Evolutionary conservation across 2,329 filamentous ascomycete genomes (phyloP).

Genomic region (Colletotrichum chlorophyti): DNA sequence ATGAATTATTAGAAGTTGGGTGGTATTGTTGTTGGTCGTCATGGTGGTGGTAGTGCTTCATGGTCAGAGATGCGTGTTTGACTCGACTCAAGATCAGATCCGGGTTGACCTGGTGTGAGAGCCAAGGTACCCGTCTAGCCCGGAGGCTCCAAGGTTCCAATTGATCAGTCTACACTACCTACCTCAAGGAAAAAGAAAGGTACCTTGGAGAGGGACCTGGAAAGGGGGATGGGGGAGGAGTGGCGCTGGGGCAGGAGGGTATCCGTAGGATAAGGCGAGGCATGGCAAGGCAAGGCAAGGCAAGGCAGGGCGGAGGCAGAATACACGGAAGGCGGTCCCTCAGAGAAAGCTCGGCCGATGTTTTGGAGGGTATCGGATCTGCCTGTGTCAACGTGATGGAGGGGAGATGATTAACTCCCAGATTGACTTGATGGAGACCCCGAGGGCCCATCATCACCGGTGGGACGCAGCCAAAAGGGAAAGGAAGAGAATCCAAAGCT

Average conservation of each 20-base stretch:
- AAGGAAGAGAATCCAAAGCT: too few relatives aligned
- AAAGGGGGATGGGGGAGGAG: background rate
- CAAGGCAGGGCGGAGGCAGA: too few relatives aligned
- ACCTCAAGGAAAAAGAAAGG: too few relatives aligned
- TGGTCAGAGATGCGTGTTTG: constrained; percentile 17
- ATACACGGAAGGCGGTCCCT: constrained; percentile 1
- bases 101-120: constrained; percentile 19
- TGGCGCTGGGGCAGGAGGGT: constrained; percentile 20
- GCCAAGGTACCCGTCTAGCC: constrained; percentile 10
- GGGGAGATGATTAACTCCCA: background rate
- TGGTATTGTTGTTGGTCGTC: too few relatives aligned
- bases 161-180: constrained; percentile 1
- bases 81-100: constrained; percentile 26
- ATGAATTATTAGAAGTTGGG: constrained; percentile 17
- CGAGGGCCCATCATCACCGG: too few relatives aligned
- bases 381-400: background rate
- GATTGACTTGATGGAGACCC: too few relatives aligned
- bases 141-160: constrained; percentile 21
- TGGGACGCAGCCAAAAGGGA: too few relatives aligned
- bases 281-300: too few relatives aligned
- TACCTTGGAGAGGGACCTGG: background rate
- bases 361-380: background rate
- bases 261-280: constrained; percentile 16
- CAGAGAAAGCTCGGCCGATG: constrained; percentile 17
- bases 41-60: too few relatives aligned